phyloP scores from a whole-genome alignment of 2,329 filamentous ascomycete species.

The Geosmithia flava region DNA sequence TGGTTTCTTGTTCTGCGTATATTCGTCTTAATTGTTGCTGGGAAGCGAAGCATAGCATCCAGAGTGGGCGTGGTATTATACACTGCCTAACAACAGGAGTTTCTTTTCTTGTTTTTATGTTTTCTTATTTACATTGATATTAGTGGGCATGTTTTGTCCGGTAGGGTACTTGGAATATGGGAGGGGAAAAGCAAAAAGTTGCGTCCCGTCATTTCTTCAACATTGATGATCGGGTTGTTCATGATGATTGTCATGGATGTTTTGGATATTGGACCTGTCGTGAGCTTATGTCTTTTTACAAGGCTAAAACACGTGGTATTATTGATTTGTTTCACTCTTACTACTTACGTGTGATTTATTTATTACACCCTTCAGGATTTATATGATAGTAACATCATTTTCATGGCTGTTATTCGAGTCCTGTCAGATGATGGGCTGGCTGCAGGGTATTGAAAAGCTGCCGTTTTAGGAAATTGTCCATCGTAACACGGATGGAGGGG shows the following conservation, averaged over 20 bases:
- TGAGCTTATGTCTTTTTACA: too few relatives aligned
- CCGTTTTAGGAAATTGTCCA: too few relatives aligned
- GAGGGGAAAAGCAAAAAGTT: too few relatives aligned
- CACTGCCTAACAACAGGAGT: not conserved
- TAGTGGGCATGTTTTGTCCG: not conserved
- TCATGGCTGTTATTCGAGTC: too few relatives aligned
- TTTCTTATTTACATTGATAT: not conserved
- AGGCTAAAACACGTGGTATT: too few relatives aligned
- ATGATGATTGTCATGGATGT: too few relatives aligned
- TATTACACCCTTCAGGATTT: not conserved
- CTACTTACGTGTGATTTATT: not conserved
- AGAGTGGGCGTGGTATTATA: not conserved
- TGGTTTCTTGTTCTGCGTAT: not conserved
- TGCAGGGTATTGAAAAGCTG: too few relatives aligned
- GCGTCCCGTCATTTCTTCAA: not conserved
- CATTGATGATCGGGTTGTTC: not conserved
- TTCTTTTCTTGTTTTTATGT: not conserved
- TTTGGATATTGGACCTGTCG: too few relatives aligned
- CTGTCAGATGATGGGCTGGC: too few relatives aligned
- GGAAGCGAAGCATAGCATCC: not conserved
- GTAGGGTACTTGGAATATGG: too few relatives aligned
- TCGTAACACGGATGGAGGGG: too few relatives aligned
- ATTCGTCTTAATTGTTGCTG: not conserved
- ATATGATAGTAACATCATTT: too few relatives aligned
- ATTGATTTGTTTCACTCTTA: not conserved